Evolutionary conservation across 352 stramenopile species (phyloP), one percentile per base, ranked within the genome.

Genomic region (Globisporangium spiculum): DNA sequence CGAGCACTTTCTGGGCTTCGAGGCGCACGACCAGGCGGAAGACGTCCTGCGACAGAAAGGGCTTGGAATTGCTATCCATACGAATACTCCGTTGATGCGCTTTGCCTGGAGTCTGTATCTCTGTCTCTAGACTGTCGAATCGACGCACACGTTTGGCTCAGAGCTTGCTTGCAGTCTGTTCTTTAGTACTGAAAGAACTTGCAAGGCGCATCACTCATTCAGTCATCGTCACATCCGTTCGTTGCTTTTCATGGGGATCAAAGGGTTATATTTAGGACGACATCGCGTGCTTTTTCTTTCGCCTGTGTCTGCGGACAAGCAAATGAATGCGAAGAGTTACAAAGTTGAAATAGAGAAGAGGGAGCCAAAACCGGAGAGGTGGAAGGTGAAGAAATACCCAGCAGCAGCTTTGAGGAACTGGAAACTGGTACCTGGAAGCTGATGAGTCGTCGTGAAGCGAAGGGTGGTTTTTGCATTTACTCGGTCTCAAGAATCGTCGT

Each of bases 21-120:
- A 93, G 78, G 4, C 72, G 74, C 34, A 92, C 68, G 32, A 93
- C 67, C n/a, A 91, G 65, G 6, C 81, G 78, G 67, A 93, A 93
- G 34, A 91, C 76, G 24, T 93, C 86, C 44, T 75, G 77, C 41
- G 86, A 68, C 2, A 93, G 56, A 66, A 91, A 88, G 20, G 83
- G 81, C 36, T 59, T 46, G 24, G 38, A 12, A 12, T 24, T 52
- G 18, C 2, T 52, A 4, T 18, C 18, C n/a, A 24, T 18, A 20
- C 38, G 18, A 24, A 8, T 52, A 6, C 18, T 7, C 10, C 5
- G 18, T 24, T 20, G 44, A 52, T 24, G 44, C 18, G 2, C 18
- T 52, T 12, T 52, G 18, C 44, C 18, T 22, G 5, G 44, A 24
- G 44, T 52, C 16, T n/a, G 44, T 18, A 52, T 52, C 38, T 52